phyloP scores from a whole-genome alignment of 2,329 filamentous ascomycete species.

The Neopestalotiopsis clavispora region DNA sequence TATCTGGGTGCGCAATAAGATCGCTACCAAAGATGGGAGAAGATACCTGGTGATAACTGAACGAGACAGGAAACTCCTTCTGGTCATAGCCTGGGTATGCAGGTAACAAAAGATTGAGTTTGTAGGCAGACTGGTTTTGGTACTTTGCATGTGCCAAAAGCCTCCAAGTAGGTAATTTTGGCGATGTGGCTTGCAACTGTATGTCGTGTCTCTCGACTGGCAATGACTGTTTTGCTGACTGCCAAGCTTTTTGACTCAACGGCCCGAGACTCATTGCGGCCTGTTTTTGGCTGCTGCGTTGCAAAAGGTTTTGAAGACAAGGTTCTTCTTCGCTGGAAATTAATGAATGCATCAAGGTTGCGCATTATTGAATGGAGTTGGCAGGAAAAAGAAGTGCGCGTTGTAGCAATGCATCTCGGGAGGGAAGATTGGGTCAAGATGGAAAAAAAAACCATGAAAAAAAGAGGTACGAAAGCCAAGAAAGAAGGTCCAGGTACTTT shows the following conservation, averaged over 20 bases:
- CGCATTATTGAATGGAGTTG: not conserved
- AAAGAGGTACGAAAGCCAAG: not conserved
- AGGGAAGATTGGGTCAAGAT: too few species aligned
- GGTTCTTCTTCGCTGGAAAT: not conserved
- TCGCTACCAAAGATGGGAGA: too few species aligned
- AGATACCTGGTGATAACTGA: too few species aligned
- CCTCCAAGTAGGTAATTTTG: not conserved
- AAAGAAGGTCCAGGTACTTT: not conserved
- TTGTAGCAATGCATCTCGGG: not conserved
- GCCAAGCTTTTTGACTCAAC: conserved; percentile 2
- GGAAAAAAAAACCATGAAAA: too few species aligned
- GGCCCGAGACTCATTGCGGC: not conserved
- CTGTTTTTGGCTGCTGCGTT: not conserved
- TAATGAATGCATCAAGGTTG: conserved; percentile 2
- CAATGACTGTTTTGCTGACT: conserved; percentile 1
- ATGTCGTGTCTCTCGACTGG: not conserved
- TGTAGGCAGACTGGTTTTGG: not conserved
- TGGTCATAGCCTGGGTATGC: too few species aligned
- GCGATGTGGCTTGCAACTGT: not conserved
- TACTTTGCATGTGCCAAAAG: not conserved
- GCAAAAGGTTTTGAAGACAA: not conserved
- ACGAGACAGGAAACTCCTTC: too few species aligned
- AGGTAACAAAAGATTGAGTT: not conserved
- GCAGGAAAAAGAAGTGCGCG: not conserved
- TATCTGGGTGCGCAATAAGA: too few species aligned